Conservation (phyloP, 768 basidiomycete species). For the Lenzites betulinus region DNA sequence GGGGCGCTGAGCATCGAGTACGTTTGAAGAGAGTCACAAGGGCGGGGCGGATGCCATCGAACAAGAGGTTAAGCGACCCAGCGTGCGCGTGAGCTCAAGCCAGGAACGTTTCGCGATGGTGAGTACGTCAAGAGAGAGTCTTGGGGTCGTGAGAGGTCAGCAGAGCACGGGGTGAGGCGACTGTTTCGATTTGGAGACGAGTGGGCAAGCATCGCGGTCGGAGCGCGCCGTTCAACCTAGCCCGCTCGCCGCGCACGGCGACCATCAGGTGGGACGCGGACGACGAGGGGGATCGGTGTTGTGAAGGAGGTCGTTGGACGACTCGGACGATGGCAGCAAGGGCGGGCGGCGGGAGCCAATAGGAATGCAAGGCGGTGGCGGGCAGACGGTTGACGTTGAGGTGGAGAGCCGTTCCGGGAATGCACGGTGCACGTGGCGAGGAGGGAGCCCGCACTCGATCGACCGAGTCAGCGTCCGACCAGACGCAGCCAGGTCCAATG, state of each 20-base stretch:
- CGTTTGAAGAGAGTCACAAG: neutral
- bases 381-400: conserved; percentile 1
- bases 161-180: neutral
- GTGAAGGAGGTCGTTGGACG: too few relatives aligned
- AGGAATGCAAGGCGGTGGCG: conserved; percentile 4
- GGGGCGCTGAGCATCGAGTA: neutral
- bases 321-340: neutral
- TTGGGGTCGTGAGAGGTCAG: conserved; percentile 8
- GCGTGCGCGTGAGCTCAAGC: conserved; percentile 1
- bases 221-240: too few relatives aligned
- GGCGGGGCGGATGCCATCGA: neutral
- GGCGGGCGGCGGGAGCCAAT: conserved; percentile 18
- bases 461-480: conserved; percentile 19
- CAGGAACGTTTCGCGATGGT: neutral
- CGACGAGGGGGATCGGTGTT: neutral
- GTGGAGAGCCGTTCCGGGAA: conserved; percentile 20
- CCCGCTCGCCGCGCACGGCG: too few relatives aligned
- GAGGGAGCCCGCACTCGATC: conserved; percentile 6
- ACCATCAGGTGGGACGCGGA: neutral
- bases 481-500: neutral
- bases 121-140: conserved; percentile 6
- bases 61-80: neutral
- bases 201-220: neutral
- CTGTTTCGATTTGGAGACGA: too few relatives aligned
- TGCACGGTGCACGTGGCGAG: conserved; percentile 18